phyloP scores from a whole-genome alignment of 2,329 filamentous ascomycete species.

The Exophiala alcalophila region DNA sequence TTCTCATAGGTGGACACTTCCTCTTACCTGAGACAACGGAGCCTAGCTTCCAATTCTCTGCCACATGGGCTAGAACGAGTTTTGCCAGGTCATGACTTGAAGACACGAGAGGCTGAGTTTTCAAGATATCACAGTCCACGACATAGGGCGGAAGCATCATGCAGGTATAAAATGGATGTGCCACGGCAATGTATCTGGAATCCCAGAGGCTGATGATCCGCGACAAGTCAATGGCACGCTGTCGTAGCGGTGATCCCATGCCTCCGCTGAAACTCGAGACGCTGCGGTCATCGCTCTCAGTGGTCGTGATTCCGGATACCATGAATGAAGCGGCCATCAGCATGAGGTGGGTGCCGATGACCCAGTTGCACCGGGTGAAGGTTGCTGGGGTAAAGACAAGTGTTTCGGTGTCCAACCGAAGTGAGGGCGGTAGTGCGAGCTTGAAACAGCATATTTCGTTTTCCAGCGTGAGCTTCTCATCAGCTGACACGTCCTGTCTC shows the following conservation, averaged over 20 bases:
- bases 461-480: slow-evolving; percentile 23
- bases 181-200: slow-evolving; percentile 20
- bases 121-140: slow-evolving; percentile 16
- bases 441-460: slow-evolving; percentile 25
- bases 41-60: slow-evolving; percentile 21
- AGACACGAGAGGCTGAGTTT: slow-evolving; percentile 16
- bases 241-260: slow-evolving; percentile 13
- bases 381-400: slow-evolving; percentile 16
- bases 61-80: slow-evolving; percentile 18
- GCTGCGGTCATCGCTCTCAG: slow-evolving; percentile 19
- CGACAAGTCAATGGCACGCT: slow-evolving; percentile 22
- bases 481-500: slow-evolving; percentile 16
- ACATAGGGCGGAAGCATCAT: slow-evolving; percentile 21
- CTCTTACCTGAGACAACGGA: slow-evolving; percentile 19
- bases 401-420: slow-evolving; percentile 17
- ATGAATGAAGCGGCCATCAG: slow-evolving; percentile 22
- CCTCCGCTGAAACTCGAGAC: slow-evolving; percentile 11
- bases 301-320: slow-evolving; percentile 14
- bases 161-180: slow-evolving; percentile 23
- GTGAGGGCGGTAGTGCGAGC: slow-evolving; percentile 18
- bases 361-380: slow-evolving; percentile 21
- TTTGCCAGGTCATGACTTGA: slow-evolving; percentile 21
- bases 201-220: slow-evolving; percentile 25
- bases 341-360: slow-evolving; percentile 26
- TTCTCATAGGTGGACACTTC: too few species aligned